A percentile compares a stretch with the other conserved stretches of the same genome.
Conservation (phyloP, 306 rosid species). For the Coriaria nepalensis region DNA sequence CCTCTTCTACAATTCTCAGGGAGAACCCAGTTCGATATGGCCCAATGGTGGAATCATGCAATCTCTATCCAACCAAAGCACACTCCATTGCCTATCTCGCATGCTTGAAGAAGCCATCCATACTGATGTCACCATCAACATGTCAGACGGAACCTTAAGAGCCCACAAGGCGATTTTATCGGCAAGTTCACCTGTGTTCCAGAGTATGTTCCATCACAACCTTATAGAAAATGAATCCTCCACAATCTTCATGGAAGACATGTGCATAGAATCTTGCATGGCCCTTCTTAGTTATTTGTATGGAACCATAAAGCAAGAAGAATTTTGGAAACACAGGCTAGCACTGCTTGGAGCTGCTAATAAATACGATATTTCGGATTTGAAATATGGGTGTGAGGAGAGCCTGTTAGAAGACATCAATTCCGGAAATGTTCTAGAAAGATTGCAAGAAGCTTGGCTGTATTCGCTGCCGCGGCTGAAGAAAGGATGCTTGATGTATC, state of each 20-base stretch:
- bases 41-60: conserved; percentile 38
- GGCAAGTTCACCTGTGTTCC: conserved; percentile 77
- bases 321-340: conserved; percentile 69
- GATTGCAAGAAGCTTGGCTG: conserved; percentile 68
- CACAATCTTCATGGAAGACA: conserved; percentile 58
- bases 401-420: conserved; percentile 78
- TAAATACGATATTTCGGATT: conserved; percentile 49
- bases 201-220: conserved; percentile 74
- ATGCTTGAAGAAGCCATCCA: conserved; percentile 68
- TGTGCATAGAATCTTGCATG: conserved; percentile 54
- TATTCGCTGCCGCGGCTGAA: conserved; percentile 62
- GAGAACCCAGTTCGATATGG: conserved; percentile 59
- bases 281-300: conserved; percentile 59
- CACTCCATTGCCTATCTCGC: conserved; percentile 57
- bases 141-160: conserved; percentile 45
- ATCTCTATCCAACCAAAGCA: conserved; percentile 36
- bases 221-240: conserved; percentile 75
- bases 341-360: conserved; percentile 69
- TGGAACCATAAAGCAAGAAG: conserved; percentile 64
- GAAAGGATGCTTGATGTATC: conserved; percentile 67
- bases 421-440: conserved; percentile 58
- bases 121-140: conserved; percentile 59
- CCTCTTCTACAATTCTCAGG: conserved; percentile 28
- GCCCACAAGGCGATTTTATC: conserved; percentile 84
- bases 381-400: conserved; percentile 73